phyloP scores from a whole-genome alignment of 2,329 filamentous ascomycete species.

The Talaromyces verruculosus region DNA sequence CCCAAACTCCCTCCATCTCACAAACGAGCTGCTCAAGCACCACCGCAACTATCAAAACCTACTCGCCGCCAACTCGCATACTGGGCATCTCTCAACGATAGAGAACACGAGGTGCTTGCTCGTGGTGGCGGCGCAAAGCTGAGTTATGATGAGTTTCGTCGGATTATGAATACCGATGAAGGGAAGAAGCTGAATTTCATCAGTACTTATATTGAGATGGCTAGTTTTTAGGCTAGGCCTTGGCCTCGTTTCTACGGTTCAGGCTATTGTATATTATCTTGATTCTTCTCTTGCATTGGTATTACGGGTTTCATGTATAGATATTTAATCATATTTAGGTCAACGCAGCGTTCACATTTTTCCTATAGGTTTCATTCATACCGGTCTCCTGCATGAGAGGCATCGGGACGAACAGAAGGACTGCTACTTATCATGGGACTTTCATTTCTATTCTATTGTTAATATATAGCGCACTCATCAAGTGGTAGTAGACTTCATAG shows the following conservation, averaged over 20 bases:
- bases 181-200: slow-evolving; percentile 74
- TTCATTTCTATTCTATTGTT: background rate
- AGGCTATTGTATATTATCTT: background rate
- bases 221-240: slow-evolving; percentile 50
- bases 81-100: slow-evolving; percentile 56
- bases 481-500: background rate
- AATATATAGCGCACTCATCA: background rate
- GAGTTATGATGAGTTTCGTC: slow-evolving; percentile 75
- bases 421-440: background rate
- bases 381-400: background rate
- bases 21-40: slow-evolving; percentile 17
- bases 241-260: background rate
- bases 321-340: background rate
- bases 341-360: background rate
- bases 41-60: slow-evolving; percentile 25
- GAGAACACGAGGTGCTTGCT: slow-evolving; percentile 68
- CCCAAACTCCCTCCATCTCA: slow-evolving; percentile 25
- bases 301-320: background rate
- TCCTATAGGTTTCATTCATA: background rate
- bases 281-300: background rate
- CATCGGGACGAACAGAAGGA: background rate
- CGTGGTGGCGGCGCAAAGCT: slow-evolving; percentile 73
- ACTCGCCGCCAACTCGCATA: slow-evolving; percentile 44
- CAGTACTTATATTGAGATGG: slow-evolving; percentile 84
- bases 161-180: slow-evolving; percentile 67